Evolutionary conservation across 768 basidiomycete genomes (phyloP).

Genomic region (Atractiella rhizophila): DNA sequence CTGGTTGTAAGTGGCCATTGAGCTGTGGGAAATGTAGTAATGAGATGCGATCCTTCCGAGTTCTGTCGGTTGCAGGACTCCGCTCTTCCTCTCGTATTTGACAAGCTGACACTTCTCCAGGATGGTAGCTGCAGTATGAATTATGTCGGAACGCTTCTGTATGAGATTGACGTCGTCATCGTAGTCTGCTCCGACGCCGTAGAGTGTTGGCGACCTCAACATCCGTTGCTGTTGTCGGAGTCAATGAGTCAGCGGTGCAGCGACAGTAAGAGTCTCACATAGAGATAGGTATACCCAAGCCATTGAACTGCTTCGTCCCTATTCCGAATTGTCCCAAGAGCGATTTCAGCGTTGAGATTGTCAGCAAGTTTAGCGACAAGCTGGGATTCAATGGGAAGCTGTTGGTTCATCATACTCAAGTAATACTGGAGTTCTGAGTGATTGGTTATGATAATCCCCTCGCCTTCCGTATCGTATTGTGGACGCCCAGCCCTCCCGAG

Average conservation of each 20-base stretch:
- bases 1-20: conserved; percentile 91
- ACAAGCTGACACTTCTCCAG: conserved; percentile 82
- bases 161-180: conserved; percentile 58
- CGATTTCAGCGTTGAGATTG: conserved; percentile 90
- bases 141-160: conserved; percentile 64
- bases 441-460: conserved; percentile 96
- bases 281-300: conserved; percentile 18
- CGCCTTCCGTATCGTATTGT: conserved; percentile 87
- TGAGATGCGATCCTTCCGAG: conserved; percentile 81
- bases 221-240: conserved; percentile 57
- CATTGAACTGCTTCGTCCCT: conserved; percentile 92
- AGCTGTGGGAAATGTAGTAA: conserved; percentile 81
- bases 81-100: conserved; percentile 73
- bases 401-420: conserved; percentile 78
- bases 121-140: conserved; percentile 72
- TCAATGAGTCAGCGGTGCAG: conserved; percentile 1
- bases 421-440: conserved; percentile 94
- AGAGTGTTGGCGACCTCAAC: conserved; percentile 65
- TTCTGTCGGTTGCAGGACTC: conserved; percentile 76
- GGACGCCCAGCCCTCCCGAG: conserved; percentile 90
- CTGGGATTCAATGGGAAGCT: conserved; percentile 89
- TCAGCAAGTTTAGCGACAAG: conserved; percentile 78
- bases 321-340: conserved; percentile 78
- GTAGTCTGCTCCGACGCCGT: conserved; percentile 71
- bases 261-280: conserved; percentile 4